Base-by-base conservation (phyloP, 148 eudicot genomes). In the Camellia sinensis region DNA sequence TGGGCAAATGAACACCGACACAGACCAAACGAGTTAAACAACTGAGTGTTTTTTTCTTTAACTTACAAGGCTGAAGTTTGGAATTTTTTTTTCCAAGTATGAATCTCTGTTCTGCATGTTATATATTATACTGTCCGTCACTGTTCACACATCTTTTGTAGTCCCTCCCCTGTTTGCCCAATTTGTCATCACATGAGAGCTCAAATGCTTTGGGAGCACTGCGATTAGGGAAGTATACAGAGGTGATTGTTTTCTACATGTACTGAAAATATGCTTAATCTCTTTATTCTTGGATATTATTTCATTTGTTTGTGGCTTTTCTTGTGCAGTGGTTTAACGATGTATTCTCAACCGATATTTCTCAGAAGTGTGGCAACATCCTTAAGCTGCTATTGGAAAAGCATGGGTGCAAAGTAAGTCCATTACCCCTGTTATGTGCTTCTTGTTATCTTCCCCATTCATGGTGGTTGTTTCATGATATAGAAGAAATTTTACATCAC, bases 321-420 rank as follows among this genome's bases (percentile, higher is more conserved):
- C 62, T 81, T 61, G 54, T 87, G 90, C 95, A 97, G 99, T 97
- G 99, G 99, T 92, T 97, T 80, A 90, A 97, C 84, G 99, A 97
- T 87, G 99, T 94, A 6, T 88, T 88, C 84, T 90, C 99, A 19
- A 83, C 88, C 78, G 98, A 94, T 80, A 89, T 97, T 85, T 88
- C 98, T 78, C 83, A 85, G 64, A 97, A 90, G 89, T 97, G 99
- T 68, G 89, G 86, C 73, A 86, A 89, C 75, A 91, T 90, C 86
- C 90, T 97, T 77, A 91, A 85, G 71, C 79, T 86, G 82, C 83
- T 97, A 79, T 84, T 84, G 59, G 94, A 92, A 84, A 84, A 80
- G 56, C 80, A 89, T 86, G 92, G 92, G 54, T 94, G 95, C 87
- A 84, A 91, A 85, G 99, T 97, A 84, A 87, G 82, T 64, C 40